Evolutionary conservation across 2,329 filamentous ascomycete genomes (phyloP).

Genomic region (Fusarium fracticaudum): DNA sequence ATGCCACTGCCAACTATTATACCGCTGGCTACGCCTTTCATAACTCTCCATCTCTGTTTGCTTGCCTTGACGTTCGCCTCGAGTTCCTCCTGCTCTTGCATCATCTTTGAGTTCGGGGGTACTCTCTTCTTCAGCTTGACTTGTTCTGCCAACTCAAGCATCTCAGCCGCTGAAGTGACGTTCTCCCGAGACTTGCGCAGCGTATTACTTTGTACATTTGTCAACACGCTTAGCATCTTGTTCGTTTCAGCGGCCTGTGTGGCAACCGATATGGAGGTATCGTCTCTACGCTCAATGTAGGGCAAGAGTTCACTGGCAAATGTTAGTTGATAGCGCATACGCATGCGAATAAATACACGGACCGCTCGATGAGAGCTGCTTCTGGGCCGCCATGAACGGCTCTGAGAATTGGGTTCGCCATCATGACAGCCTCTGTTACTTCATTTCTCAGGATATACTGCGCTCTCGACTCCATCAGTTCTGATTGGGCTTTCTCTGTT

Average conservation of each 20-base stretch:
- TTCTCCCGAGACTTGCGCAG: slow-evolving; percentile 68
- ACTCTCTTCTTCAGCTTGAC: slow-evolving; percentile 63
- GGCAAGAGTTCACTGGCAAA: slow-evolving; percentile 70
- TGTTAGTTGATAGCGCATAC: slow-evolving; percentile 10
- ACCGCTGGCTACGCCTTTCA: slow-evolving; percentile 82
- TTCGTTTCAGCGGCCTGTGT: slow-evolving; percentile 65
- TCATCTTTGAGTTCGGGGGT: slow-evolving; percentile 61
- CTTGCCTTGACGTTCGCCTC: slow-evolving; percentile 69
- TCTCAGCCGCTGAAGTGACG: slow-evolving; percentile 66
- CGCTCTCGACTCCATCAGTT: slow-evolving; percentile 75
- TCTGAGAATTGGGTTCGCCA: slow-evolving; percentile 79
- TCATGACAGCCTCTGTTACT: slow-evolving; percentile 74
- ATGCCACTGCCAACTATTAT: slow-evolving; percentile 83
- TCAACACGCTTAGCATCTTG: slow-evolving; percentile 61
- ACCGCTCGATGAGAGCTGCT: slow-evolving; percentile 75
- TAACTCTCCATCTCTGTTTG: slow-evolving; percentile 74
- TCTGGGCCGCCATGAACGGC: slow-evolving; percentile 76
- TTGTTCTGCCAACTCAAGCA: slow-evolving; percentile 71
- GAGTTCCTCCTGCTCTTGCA: slow-evolving; percentile 65
- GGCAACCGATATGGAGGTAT: slow-evolving; percentile 70
- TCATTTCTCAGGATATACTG: slow-evolving; percentile 75
- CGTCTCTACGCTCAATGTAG: slow-evolving; percentile 73
- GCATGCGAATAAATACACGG: slow-evolving; percentile 32
- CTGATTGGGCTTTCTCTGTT: slow-evolving; percentile 67
- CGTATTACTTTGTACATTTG: slow-evolving; percentile 66